These are phyloP conservation scores for Termitomyces sp. DNA, from an alignment of 1,284 basidiomycete species.

Conservation along the genomic window DNA sequence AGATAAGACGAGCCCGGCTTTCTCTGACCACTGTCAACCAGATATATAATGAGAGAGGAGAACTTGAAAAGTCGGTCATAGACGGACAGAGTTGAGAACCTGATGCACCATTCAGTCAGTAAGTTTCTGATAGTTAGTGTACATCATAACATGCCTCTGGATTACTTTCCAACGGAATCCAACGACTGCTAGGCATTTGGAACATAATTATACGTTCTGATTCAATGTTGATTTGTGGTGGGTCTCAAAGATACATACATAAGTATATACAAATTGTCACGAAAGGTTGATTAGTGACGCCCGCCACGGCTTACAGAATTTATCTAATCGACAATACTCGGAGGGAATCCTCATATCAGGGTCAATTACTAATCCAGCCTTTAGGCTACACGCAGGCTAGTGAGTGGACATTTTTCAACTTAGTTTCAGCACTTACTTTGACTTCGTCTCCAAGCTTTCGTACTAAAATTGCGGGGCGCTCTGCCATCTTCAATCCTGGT, in stretches of 20 bases:
- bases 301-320: not conserved
- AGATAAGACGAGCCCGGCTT: conserved; percentile 61
- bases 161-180: conserved; percentile 77
- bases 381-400: conserved; percentile 13
- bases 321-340: not conserved
- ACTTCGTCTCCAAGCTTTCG: conserved; percentile 56
- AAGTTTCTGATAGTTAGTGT: not conserved
- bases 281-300: not conserved
- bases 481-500: conserved; percentile 49
- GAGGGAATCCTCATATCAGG: not conserved
- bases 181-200: conserved; percentile 26
- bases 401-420: not conserved
- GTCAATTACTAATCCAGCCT: conserved; percentile 18
- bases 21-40: conserved; percentile 64
- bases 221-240: not conserved
- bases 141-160: conserved; percentile 48
- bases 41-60: conserved; percentile 5
- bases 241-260: not conserved
- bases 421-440: conserved; percentile 32
- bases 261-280: conserved; percentile 5
- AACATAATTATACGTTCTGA: not conserved
- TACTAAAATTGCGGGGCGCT: conserved; percentile 41
- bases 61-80: not conserved
- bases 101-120: conserved; percentile 19
- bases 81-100: conserved; percentile 49